Evolutionary conservation across 2,329 filamentous ascomycete species (phyloP).

Genomic region (Ampelomyces quisqualis): DNA sequence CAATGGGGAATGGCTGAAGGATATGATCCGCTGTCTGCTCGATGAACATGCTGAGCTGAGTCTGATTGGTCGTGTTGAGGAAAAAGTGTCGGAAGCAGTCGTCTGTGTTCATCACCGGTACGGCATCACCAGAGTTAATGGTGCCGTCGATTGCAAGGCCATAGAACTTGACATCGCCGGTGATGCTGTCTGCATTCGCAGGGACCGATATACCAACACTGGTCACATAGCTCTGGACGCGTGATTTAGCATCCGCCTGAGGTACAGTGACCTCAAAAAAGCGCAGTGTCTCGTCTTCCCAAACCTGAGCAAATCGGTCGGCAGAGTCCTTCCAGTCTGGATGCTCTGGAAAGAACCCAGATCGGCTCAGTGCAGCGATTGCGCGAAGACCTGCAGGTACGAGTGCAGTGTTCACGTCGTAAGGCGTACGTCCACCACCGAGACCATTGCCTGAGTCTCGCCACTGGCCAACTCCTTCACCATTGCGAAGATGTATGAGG

Average conservation of each 20-base stretch:
- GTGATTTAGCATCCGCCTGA: constrained; percentile 46
- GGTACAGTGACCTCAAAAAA: constrained; percentile 58
- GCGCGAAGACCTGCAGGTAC: constrained; percentile 62
- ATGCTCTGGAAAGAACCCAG: constrained; percentile 55
- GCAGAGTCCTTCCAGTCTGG: constrained; percentile 52
- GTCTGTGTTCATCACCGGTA: constrained; percentile 64
- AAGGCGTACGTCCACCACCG: constrained; percentile 63
- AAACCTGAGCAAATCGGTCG: constrained; percentile 55
- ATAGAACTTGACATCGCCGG: constrained; percentile 55
- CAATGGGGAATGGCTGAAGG: constrained; percentile 59
- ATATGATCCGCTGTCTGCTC: constrained; percentile 61
- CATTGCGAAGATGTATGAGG: constrained; percentile 59
- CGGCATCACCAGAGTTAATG: constrained; percentile 47
- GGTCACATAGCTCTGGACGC: constrained; percentile 53
- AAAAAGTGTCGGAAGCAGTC: constrained; percentile 65
- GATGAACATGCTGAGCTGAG: constrained; percentile 58
- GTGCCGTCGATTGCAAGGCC: constrained; percentile 57
- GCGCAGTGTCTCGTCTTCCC: constrained; percentile 61
- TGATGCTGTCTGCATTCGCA: constrained; percentile 46
- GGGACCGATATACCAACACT: constrained; percentile 49
- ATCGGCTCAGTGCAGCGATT: constrained; percentile 55
- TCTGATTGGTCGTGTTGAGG: constrained; percentile 60
- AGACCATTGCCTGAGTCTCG: constrained; percentile 62
- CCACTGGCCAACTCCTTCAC: constrained; percentile 62
- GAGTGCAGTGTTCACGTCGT: constrained; percentile 64